phyloP scores from a whole-genome alignment of 2,329 filamentous ascomycete genomes.

The Tolypocladium cylindrosporum region DNA sequence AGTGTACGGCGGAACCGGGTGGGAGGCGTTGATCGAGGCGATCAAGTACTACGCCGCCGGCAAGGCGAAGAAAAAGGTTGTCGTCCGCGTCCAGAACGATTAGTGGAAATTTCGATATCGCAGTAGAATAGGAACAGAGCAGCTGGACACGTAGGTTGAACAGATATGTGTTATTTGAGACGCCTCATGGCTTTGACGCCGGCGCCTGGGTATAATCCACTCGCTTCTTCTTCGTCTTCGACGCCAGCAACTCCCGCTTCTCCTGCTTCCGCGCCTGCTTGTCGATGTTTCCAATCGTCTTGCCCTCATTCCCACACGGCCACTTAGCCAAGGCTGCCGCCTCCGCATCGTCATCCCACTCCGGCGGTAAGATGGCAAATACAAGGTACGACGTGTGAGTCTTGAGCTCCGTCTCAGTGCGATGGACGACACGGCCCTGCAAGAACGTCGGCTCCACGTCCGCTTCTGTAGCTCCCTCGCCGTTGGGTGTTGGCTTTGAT shows the following conservation, averaged over 20 bases:
- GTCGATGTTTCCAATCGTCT: constrained; percentile 42
- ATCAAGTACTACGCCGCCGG: constrained; percentile 11
- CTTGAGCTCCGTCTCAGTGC: constrained; percentile 81
- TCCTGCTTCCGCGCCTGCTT: constrained; percentile 45
- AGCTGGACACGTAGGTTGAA: not conserved
- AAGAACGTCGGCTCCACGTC: constrained; percentile 49
- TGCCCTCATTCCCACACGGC: constrained; percentile 46
- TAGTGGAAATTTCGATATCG: not conserved
- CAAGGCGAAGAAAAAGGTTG: constrained; percentile 15
- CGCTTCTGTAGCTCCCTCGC: constrained; percentile 4
- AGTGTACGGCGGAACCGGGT: constrained; percentile 11
- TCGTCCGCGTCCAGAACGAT: constrained; percentile 8
- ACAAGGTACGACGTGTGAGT: constrained; percentile 96
- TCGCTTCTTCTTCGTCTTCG: constrained; percentile 33
- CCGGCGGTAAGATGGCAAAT: constrained; percentile 79
- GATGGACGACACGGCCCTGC: constrained; percentile 68
- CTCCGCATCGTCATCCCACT: constrained; percentile 81
- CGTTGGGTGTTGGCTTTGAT: not conserved
- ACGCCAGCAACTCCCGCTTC: constrained; percentile 40
- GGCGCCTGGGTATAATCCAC: constrained; percentile 8
- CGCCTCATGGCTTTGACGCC: not conserved
- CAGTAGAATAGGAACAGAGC: not conserved
- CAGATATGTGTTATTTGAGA: not conserved
- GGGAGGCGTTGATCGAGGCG: constrained; percentile 12
- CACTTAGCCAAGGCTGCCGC: constrained; percentile 52